Percentiles rank a stretch among this genome's conserved stretches.
Conservation (phyloP, 129 eudicot species). For the Calendula officinalis region DNA sequence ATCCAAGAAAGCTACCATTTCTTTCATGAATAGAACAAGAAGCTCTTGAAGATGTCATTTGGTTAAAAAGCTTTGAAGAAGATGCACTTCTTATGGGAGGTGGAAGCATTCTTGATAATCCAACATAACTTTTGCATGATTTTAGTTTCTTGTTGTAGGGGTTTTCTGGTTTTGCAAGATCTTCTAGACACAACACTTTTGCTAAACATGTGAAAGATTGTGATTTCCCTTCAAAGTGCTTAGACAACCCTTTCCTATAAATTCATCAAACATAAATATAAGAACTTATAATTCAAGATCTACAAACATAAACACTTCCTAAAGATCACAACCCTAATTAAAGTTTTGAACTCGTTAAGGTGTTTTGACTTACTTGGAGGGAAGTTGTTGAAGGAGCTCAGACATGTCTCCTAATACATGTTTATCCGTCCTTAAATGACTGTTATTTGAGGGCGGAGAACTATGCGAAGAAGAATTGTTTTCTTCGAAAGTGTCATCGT, state of each 20-base stretch:
- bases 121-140: slow-evolving; percentile 57
- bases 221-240: slow-evolving; percentile 68
- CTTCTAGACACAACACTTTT: slow-evolving; percentile 53
- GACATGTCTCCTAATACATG: slow-evolving; percentile 57
- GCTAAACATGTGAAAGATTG: slow-evolving; percentile 63
- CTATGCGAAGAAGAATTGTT: slow-evolving; percentile 20
- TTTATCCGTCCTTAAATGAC: neutral
- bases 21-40: slow-evolving; percentile 40
- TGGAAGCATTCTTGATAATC: slow-evolving; percentile 30
- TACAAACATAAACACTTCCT: too few relatives aligned
- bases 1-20: slow-evolving; percentile 30
- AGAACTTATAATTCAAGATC: slow-evolving; percentile 14
- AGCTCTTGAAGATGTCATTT: slow-evolving; percentile 38
- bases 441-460: neutral
- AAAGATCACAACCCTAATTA: too few relatives aligned
- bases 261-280: slow-evolving; percentile 18
- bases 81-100: slow-evolving; percentile 35
- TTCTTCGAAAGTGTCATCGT: slow-evolving; percentile 21
- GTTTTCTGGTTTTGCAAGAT: slow-evolving; percentile 71
- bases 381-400: slow-evolving; percentile 63
- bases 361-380: slow-evolving; percentile 52
- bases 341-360: too few relatives aligned
- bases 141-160: slow-evolving; percentile 69
- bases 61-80: slow-evolving; percentile 45
- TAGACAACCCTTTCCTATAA: slow-evolving; percentile 64